Evolutionary conservation across 2,329 filamentous ascomycete species (phyloP), one percentile per base, ranked within the genome.

Genomic region (Pseudogymnoascus sp.): DNA sequence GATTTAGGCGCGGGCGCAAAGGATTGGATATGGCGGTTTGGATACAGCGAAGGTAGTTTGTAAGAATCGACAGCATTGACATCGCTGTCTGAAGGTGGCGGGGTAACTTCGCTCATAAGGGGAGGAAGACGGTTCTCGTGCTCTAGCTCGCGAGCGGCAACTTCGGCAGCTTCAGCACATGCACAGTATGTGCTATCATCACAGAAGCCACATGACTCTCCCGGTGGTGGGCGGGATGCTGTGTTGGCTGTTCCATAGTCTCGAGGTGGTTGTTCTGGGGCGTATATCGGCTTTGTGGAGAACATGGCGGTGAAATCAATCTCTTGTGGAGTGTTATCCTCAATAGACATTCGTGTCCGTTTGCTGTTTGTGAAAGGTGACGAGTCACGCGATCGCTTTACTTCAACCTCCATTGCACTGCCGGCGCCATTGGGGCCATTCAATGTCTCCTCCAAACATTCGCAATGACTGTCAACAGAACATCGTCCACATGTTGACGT

Each of bases 181-280:
- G 92, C 85, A 71, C 90, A 94, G 68, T 90, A 90, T 0, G 88
- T 92, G 4, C 89, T 89, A 64, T 92, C 89, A 65, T 87, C 84
- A 75, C 90, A 94, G 76, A 94, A 94, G 5, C 90, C 90, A 72
- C 90, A 94, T 19, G 84, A 82, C 68, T 93, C 90, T 65, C 84
- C 82, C 4, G 82, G 78, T 9, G 78, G 76, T 72, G 72, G 63
- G 67, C 71, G 63, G 67, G 72, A 74, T 66, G 67, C 70, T 39
- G 66, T 66, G 55, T 66, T 49, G 52, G 59, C 9, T 28, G 69
- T 62, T 36, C 63, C 58, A 62, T 63, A 33, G 64, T 65, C 67
- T 58, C 64, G 69, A 52, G 67, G 66, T 60, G 67, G 72, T 68
- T 60, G 63, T 62, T 25, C 49, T 55, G 41, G 45, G 5, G 33